Conservation (phyloP, 768 basidiomycete genomes). For the Pulveroboletus sp. region DNA sequence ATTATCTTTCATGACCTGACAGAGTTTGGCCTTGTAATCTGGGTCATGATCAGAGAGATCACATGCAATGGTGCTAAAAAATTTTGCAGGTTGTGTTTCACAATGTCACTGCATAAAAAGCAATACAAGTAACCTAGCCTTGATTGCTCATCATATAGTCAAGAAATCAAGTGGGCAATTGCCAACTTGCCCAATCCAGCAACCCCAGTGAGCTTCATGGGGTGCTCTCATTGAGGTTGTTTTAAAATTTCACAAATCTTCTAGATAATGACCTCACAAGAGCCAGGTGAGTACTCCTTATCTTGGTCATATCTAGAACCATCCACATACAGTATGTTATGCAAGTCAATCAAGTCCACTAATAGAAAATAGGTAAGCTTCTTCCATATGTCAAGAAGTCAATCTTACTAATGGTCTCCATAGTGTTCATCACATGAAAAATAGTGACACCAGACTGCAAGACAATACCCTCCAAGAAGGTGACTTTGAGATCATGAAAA, state of each 20-base stretch:
- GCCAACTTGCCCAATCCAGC: conserved; percentile 32
- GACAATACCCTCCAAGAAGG: conserved; percentile 14
- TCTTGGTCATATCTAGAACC: conserved; percentile 23
- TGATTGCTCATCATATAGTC: conserved; percentile 20
- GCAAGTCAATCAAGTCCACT: conserved; percentile 19
- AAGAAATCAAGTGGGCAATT: conserved; percentile 30
- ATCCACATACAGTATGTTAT: conserved; percentile 18
- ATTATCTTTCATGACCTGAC: conserved; percentile 15
- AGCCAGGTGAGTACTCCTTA: conserved; percentile 20
- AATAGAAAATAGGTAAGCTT: not conserved
- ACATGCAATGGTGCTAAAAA: conserved; percentile 34
- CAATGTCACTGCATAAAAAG: conserved; percentile 18
- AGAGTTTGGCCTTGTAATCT: conserved; percentile 21
- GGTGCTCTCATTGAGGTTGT: conserved; percentile 7
- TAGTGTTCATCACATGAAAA: conserved; percentile 19
- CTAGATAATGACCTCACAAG: conserved; percentile 14
- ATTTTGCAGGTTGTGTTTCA: conserved; percentile 20
- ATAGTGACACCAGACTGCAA: conserved; percentile 16
- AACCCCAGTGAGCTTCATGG: conserved; percentile 24
- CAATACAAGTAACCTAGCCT: conserved; percentile 33
- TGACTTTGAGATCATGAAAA: conserved; percentile 16
- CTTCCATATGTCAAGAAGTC: not conserved
- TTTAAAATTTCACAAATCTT: conserved; percentile 19
- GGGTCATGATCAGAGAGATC: conserved; percentile 32
- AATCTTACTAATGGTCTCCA: conserved; percentile 4